Base-by-base conservation (phyloP, 768 basidiomycete genomes). In the Suillus plorans region DNA sequence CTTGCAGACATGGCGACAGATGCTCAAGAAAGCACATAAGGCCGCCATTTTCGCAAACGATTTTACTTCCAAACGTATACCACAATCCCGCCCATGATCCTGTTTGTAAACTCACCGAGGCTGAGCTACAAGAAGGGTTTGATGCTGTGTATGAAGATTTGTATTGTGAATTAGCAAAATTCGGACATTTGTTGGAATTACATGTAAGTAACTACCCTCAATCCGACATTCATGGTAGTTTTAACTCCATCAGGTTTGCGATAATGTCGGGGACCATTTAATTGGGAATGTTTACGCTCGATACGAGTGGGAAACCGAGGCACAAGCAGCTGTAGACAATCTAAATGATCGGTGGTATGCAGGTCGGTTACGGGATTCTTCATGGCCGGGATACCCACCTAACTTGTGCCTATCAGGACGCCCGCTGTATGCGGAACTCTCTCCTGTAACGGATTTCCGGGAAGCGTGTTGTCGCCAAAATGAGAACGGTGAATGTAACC, bases 381-480 rank as follows among this genome's bases (percentile, higher is more conserved):
- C 52, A 52, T 67, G 5, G 68, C 47, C 60, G 71, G 64, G 12
- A 50, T 52, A 13, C n/a, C 3, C 39, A 41, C 13, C 41, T 39
- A 34, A 39, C 69, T 39, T 55, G 63, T 45, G 34, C 37, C 49
- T 55, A 3, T 64, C 53, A 95, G 95, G 96, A 49, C 89, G 95
- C 60, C 97, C 97, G 3, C 80, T 99, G 37, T 96, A 96, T 72
- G 95, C 94, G n/a, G 97, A 99, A 73, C 85, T 99, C 31, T 96
- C 94, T 2, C 97, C 97, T 14, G 97, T 99, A 20, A 99, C 96
- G 36, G 97, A 99, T 79, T 99, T 99, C 77, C 89, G 96, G 59
- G 97, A 99, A 79, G 96, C 96, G 0, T 99, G 97, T 75, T 99
- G 97, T 77, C 87, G 97, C 56, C 97, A 99, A 77, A 99, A 99